A percentile compares a stretch with the other conserved stretches of the same genome.
These are phyloP conservation scores for Diaporthe batatas DNA, from an alignment of 2,329 filamentous ascomycete species.

Conservation along the genomic window DNA sequence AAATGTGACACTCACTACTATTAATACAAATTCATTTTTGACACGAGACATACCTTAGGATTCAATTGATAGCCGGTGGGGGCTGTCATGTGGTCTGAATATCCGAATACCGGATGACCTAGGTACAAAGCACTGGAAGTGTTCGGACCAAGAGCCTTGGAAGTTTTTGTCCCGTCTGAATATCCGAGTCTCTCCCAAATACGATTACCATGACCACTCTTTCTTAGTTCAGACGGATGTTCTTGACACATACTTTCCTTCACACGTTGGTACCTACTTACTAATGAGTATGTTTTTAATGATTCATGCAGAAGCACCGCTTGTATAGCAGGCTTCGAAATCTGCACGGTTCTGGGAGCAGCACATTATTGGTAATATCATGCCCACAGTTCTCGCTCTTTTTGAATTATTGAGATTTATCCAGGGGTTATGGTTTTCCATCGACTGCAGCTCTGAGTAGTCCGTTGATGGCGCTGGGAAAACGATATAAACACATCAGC, in stretches of 20 bases:
- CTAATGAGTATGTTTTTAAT: too few species aligned
- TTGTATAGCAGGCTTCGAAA: background rate
- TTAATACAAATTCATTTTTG: background rate
- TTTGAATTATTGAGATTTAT: background rate
- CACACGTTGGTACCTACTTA: background rate
- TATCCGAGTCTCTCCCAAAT: background rate
- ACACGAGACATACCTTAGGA: background rate
- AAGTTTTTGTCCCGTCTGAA: background rate
- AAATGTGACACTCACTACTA: background rate
- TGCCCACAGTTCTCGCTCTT: background rate
- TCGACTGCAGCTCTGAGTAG: background rate
- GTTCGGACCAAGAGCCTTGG: background rate
- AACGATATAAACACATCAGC: too few species aligned
- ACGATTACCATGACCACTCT: background rate
- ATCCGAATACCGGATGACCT: too few species aligned
- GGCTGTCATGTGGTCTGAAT: background rate
- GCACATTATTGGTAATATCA: background rate
- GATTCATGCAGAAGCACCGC: background rate
- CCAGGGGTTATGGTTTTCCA: too few species aligned
- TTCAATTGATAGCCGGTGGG: background rate
- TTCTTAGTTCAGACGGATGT: background rate
- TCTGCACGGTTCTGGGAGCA: background rate
- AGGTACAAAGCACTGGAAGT: background rate
- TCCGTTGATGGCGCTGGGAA: too few species aligned
- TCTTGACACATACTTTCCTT: background rate